Base-by-base conservation (phyloP, 2,329 filamentous ascomycete genomes). In the Ophiostoma novo-ulmi region DNA sequence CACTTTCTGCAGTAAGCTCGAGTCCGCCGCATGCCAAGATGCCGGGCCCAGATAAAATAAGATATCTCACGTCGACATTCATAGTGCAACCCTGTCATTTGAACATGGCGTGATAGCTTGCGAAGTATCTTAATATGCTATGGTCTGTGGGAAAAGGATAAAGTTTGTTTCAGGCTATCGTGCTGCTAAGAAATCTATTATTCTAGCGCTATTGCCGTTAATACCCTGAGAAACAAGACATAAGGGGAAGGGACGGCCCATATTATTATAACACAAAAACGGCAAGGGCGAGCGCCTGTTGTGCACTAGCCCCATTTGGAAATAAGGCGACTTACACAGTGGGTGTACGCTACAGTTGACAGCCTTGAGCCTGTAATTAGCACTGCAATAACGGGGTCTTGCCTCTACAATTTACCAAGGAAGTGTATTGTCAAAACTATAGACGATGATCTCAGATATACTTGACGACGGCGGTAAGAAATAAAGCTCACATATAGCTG, bases 321-420 rank as follows among this genome's bases (percentile, higher is more conserved):
- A 65, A 65, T 41, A 65, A 39, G 36, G 61, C 61, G 20, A 39
- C 63, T 65, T 39, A 65, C 63, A 65, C 63, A 65, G 36, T n/a
- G 7, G 13, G 8, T 26, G 2, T 5, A 31, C 48, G 8, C 52
- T 22, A 58, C 44, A 52, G 44, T 44, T 44, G 39, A 44, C 11
- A 3, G 14, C 11, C 39, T 17, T 11, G 8, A 44, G 39, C 39
- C 14, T 44, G 39, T 13, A 17, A 44, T 7, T 26, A 7, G 13
- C 52, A 58, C 31, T 31, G 31, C 31, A 31, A 31, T 31, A 31
- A 31, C 31, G 31, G 31, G 31, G 31, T 31, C 31, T 31, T 31
- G 31, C 31, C 31, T 31, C 31, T 31, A 3, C 31, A 31, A 31
- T 3, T 3, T 31, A 4, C 31, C 31, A 31, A 31, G 31, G 31